Base-by-base conservation (phyloP, 2,329 filamentous ascomycete species). In the Pseudovirgaria hyperparasitica region DNA sequence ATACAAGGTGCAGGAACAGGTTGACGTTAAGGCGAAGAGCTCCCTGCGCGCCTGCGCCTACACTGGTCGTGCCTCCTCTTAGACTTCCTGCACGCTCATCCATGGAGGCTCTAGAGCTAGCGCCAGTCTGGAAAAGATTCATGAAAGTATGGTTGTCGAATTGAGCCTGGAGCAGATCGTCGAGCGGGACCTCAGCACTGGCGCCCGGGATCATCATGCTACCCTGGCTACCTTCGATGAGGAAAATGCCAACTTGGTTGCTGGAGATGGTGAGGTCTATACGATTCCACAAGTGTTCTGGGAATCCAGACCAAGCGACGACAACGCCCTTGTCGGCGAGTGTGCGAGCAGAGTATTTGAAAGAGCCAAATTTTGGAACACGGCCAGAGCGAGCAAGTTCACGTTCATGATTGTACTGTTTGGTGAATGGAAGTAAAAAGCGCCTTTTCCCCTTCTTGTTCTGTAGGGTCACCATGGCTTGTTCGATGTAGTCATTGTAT, bases 401-500 rank as follows among this genome's bases (percentile, higher is more conserved):
- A 39, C 85, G 78, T 60, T 96, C 85, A 57, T 98, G 90, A 55
- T 94, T 92, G 72, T 93, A 98, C 55, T 98, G 90, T 48, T 92
- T 92, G 14, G 87, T 94, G 54, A 98, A 98, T 9, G 90, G 90
- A 53, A 98, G 70, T 30, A 94, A 68, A 65, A 94, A 94, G 28
- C 80, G 73, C 55, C 92, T 92, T 62, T 92, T 92, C 35, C 79
- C 86, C 58, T 94, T 94, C 56, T 94, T 92, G 58, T 82, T 93
- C 55, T 96, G 90, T 32, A 98, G 65, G 4, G 92, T 98, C 33
- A 86, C 70, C 82, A 98, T 94, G 25, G 90, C 87, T 54, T 93
- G 86, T 60, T 98, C 92, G 47, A 98, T 93, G 57, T 98, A 98
- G 59, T 98, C 85, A 50, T 98, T 93, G 60, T 98, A 98, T 38